These are phyloP conservation scores for Lactarius hatsudake DNA, from an alignment of 768 basidiomycete species.

Conservation along the genomic window DNA sequence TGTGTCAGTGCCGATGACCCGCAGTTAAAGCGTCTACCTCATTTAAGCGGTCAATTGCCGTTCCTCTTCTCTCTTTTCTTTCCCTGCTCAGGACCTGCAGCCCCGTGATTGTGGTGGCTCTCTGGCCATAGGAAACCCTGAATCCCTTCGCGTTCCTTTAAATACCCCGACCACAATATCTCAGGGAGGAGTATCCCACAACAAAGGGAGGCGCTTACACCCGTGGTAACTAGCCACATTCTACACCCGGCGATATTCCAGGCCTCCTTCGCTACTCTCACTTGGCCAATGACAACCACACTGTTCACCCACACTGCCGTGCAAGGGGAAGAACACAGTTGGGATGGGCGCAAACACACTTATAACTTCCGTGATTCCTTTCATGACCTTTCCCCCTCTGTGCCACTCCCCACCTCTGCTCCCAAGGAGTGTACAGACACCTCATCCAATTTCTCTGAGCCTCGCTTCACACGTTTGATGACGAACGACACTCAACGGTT, in stretches of 20 bases:
- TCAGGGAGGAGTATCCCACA: conserved; percentile 1
- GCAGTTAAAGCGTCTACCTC: conserved; percentile 21
- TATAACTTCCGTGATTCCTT: conserved; percentile 9
- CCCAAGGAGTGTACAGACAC: conserved; percentile 16
- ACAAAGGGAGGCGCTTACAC: conserved; percentile 5
- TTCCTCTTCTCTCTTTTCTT: conserved; percentile 13
- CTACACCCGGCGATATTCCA: conserved; percentile 1
- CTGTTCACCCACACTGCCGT: conserved; percentile 6
- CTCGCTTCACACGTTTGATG: conserved; percentile 12
- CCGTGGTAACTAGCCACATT: conserved; percentile 11
- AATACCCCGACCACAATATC: conserved; percentile 6
- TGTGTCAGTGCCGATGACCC: conserved; percentile 8
- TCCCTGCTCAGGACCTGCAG: conserved; percentile 7
- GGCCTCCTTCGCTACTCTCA: conserved; percentile 2
- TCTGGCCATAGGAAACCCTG: conserved; percentile 4
- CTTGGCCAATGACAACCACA: conserved; percentile 16
- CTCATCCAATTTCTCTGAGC: conserved; percentile 11
- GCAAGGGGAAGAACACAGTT: conserved; percentile 2
- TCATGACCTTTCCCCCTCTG: background rate
- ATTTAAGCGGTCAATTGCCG: conserved; percentile 15
- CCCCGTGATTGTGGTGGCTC: conserved; percentile 3
- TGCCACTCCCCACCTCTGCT: conserved; percentile 4
- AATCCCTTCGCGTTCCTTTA: conserved; percentile 7
- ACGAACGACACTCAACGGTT: conserved; percentile 18
- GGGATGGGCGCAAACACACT: conserved; percentile 12